phyloP scores from a whole-genome alignment of 441 rosid genomes.

The Erodium trifolium region DNA sequence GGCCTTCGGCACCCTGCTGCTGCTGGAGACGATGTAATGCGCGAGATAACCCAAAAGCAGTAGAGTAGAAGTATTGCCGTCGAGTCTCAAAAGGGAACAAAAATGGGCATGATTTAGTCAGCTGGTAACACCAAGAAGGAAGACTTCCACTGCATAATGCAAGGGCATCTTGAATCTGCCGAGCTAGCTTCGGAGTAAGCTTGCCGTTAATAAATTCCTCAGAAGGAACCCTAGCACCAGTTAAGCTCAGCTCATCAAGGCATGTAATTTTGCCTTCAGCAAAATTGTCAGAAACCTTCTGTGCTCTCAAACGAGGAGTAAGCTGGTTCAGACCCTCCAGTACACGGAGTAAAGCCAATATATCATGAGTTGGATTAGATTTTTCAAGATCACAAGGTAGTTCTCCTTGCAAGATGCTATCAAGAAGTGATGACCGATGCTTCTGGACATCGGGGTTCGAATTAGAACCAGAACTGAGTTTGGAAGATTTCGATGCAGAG shows the following conservation, averaged over 20 bases:
- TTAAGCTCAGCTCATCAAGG: conserved; percentile 48
- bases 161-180: conserved; percentile 98
- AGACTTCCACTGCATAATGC: conserved; percentile 98
- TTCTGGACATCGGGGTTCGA: conserved; percentile 46
- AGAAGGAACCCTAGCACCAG: conserved; percentile 49
- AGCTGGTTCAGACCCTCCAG: conserved; percentile 94
- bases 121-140: conserved; percentile 96
- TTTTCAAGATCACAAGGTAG: conserved; percentile 97
- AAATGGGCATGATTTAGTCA: conserved; percentile 96
- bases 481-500: conserved; percentile 48
- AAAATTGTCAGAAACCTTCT: conserved; percentile 48
- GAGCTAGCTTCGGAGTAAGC: conserved; percentile 97
- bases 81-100: conserved; percentile 98
- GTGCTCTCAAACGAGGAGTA: conserved; percentile 76
- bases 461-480: conserved; percentile 40
- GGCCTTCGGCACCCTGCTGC: conserved; percentile 98
- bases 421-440: conserved; percentile 61
- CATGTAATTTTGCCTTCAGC: conserved; percentile 59
- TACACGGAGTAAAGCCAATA: conserved; percentile 80
- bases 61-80: conserved; percentile 90
- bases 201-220: conserved; percentile 86
- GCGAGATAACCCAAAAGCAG: conserved; percentile 98
- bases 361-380: conserved; percentile 79
- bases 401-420: conserved; percentile 89
- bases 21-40: conserved; percentile 97